Evolutionary conservation across 495 filamentous ascomycete species (phyloP).

Genomic region (Jackrogersella minutella): DNA sequence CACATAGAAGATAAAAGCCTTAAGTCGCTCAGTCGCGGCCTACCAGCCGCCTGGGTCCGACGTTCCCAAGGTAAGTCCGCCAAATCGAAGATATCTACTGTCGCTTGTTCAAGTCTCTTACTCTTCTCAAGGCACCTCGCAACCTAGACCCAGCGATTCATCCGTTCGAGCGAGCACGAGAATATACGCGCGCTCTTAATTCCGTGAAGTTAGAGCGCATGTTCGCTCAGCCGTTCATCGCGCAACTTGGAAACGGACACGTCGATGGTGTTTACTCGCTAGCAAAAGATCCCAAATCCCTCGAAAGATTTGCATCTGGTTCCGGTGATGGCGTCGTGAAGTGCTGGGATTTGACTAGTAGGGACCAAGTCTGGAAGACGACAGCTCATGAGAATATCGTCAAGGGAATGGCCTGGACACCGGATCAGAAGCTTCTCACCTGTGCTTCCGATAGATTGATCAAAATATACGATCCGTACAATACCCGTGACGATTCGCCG

Average conservation of each 20-base stretch:
- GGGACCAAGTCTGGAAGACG: conserved; percentile 81
- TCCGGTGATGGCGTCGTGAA: conserved; percentile 90
- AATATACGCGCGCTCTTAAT: conserved; percentile 81
- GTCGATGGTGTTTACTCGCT: conserved; percentile 89
- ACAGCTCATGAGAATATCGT: conserved; percentile 80
- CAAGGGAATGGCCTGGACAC: conserved; percentile 89
- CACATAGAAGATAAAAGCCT: conserved; percentile 85
- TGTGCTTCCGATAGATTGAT: conserved; percentile 87
- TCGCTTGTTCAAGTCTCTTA: conserved; percentile 5
- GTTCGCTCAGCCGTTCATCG: conserved; percentile 93
- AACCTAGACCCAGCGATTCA: conserved; percentile 94
- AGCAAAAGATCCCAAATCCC: conserved; percentile 73
- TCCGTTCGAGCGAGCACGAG: conserved; percentile 92
- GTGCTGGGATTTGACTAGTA: conserved; percentile 86
- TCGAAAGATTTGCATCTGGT: conserved; percentile 77
- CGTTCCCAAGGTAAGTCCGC: conserved; percentile 62
- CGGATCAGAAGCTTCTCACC: conserved; percentile 83
- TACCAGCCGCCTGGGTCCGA: conserved; percentile 81
- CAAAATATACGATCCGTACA: conserved; percentile 92
- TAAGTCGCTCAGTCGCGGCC: conserved; percentile 77
- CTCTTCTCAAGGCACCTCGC: conserved; percentile 68
- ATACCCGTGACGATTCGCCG: conserved; percentile 64
- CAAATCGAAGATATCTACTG: not conserved
- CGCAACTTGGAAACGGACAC: conserved; percentile 86
- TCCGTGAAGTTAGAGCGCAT: conserved; percentile 94